Base-by-base conservation (phyloP, 768 basidiomycete genomes). In the Lactarius pseudohatsudake region DNA sequence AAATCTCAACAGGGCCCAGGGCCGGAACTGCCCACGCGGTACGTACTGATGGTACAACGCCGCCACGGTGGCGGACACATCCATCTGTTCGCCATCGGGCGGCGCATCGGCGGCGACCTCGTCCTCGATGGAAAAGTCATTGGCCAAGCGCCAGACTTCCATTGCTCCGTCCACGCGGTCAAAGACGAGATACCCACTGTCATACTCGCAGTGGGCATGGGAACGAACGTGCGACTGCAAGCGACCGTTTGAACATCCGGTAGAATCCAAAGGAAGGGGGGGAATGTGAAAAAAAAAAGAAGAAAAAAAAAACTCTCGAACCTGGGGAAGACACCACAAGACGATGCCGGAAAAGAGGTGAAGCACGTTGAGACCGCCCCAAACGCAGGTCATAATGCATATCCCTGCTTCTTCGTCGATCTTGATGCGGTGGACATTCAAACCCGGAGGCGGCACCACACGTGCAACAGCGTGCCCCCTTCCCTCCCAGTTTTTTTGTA, bases 161-260 rank as follows among this genome's bases (percentile, higher is more conserved):
- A 34, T 79, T 81, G 26, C 11, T 38, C 36, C 36, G 36, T 38
- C 11, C 10, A 73, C 55, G 36, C 87, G 83, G 71, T 92, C 88
- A 73, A 91, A 90, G 57, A 92, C 77, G 57, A 92, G 77, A 72
- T 84, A 91, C 10, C 92, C 91, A 34, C 82, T 76, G 16, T 79
- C 85, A 69, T 91, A 94, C 75, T 93, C 92, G 69, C 85, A 83
- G 71, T 92, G 91, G 0, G 90, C 90, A 57, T 79, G 82, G 10
- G 72, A 69, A 40, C 82, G 81, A 34, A 89, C 83, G 71, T 86
- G 81, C 22, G 67, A 71, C 84, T 87, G 69, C 26, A 73, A 28
- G 60, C 64, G 11, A 20, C 10, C 30, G 56, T 22, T 43, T n/a
- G 57, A 36, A 22, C 4, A 15, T 9, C 22, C 8, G 22, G 9